Base-by-base conservation (phyloP, 2,329 filamentous ascomycete genomes). In the Eutypa lata region DNA sequence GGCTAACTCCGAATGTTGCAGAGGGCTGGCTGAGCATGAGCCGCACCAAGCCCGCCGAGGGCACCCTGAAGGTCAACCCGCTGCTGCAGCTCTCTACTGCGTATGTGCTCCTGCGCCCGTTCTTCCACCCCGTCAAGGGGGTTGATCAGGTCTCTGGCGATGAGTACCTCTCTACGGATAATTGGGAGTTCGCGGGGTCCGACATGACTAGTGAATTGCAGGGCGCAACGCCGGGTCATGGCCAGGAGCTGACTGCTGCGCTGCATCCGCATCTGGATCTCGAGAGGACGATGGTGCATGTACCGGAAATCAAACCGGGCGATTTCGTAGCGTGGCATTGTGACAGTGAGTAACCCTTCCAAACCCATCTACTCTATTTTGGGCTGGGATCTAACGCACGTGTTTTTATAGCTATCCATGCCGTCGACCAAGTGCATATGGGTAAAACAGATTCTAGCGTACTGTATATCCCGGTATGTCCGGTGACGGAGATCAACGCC, bases 1-100 rank as follows among this genome's bases (percentile, higher is more conserved):
- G n/a, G n/a, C n/a, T n/a, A n/a, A n/a, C n/a, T n/a, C n/a, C n/a
- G n/a, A n/a, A n/a, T n/a, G n/a, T n/a, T n/a, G n/a, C n/a, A n/a
- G n/a, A 97, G 71, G 92, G 91, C 18, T 97, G 92, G 92, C 71
- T 97, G 49, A 83, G 82, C 54, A 87, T 97, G 79, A 91, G 87
- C 53, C 73, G 76, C n/a, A 87, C 84, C 0, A 84, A 79, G 0
- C 89, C 90, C 0, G 78, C 79, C 5, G 86, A 96, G 72, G 92
- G 92, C 1, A 94, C 91, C 0, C 71, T 97, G 49, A 78, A 90
- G 43, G 88, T 96, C 2, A 92, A 92, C 62, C 92, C 92, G 0
- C 75, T 95, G 49, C 72, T 94, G 45, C 80, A 81, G 57, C 81
- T 90, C 50, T 84, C 89, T 0, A 94, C 89, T 0, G 86, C 88